A percentile compares a stretch with the other conserved stretches of the same genome.
These are phyloP conservation scores for Lipomyces spencermartinsiae DNA, from an alignment of 805 yeast species.

Conservation along the genomic window DNA sequence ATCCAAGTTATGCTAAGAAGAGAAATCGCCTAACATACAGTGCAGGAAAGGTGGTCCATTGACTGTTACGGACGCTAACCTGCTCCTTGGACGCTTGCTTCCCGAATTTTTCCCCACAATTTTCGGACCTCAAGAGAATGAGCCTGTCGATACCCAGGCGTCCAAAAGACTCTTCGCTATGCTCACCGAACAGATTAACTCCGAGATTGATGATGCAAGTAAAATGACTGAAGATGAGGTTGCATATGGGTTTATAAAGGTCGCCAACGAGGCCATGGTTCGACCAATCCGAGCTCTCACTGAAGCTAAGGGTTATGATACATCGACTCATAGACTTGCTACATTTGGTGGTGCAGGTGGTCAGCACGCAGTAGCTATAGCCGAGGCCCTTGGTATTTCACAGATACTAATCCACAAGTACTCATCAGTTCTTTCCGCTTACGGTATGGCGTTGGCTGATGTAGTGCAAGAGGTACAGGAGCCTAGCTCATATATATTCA, in stretches of 20 bases:
- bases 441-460: slow-evolving; percentile 87
- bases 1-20: neutral
- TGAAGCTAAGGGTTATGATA: slow-evolving; percentile 79
- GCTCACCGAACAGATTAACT: slow-evolving; percentile 64
- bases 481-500: slow-evolving; percentile 62
- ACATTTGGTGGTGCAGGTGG: slow-evolving; percentile 96
- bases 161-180: slow-evolving; percentile 58
- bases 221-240: slow-evolving; percentile 66
- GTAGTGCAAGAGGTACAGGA: slow-evolving; percentile 80
- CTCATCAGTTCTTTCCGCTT: slow-evolving; percentile 84
- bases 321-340: slow-evolving; percentile 71
- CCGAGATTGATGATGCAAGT: slow-evolving; percentile 50
- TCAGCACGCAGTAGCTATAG: slow-evolving; percentile 83
- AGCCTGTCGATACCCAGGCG: slow-evolving; percentile 65
- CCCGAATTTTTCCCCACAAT: slow-evolving; percentile 81
- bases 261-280: slow-evolving; percentile 90
- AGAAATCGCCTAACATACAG: neutral
- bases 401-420: slow-evolving; percentile 77
- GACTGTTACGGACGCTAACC: slow-evolving; percentile 85
- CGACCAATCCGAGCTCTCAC: slow-evolving; percentile 84
- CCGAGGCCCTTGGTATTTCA: slow-evolving; percentile 69
- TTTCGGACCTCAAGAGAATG: slow-evolving; percentile 80
- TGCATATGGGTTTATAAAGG: slow-evolving; percentile 80
- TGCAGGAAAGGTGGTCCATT: slow-evolving; percentile 77
- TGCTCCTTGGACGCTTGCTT: slow-evolving; percentile 71